Base-by-base conservation (phyloP, 805 yeast genomes). In the Cyberlindnera saturnus region DNA sequence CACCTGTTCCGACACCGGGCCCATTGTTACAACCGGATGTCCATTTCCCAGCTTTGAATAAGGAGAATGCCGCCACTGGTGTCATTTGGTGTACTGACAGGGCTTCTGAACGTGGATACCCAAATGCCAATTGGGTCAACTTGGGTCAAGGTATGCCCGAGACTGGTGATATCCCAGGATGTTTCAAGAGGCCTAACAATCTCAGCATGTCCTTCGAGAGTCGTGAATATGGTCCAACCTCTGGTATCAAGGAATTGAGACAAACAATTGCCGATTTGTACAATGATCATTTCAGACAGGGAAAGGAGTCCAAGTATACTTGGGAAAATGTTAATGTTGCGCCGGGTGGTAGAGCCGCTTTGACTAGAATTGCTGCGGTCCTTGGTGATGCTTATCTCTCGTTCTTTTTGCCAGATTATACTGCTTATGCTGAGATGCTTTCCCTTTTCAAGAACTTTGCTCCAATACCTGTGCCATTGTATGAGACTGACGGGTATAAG, bases 111-210 rank as follows among this genome's bases (percentile, higher is more conserved):
- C 73, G 77, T 55, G 83, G 83, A 0, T 77, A 64, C 54, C 68
- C 62, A 18, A 60, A 57, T 41, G 59, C 56, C 16, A 53, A 52
- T 18, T 77, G 82, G 82, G 75, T 79, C 32, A 77, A 77, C 56
- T 63, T 77, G 57, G 83, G 83, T 35, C 83, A 77, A 56, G 83
- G 83, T 38, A 79, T 80, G 44, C 82, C 83, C 4, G 82, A 77
- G 55, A 81, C 77, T 42, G 82, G 82, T 18, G 79, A 74, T 38
- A 64, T 77, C 36, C 77, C 77, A 3, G 82, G 82, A 4, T 77
- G 81, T 29, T 75, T 76, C 56, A 65, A 67, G 41, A 64, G 81
- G 57, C 83, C 83, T 3, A 64, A 64, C 1, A 51, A 66, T 7
- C 62, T 77, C 26, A 71, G 73, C 0, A 63, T 77, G 14, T 67